Evolutionary conservation across 805 yeast species (phyloP).

Genomic region (Cyberlindnera maritima): DNA sequence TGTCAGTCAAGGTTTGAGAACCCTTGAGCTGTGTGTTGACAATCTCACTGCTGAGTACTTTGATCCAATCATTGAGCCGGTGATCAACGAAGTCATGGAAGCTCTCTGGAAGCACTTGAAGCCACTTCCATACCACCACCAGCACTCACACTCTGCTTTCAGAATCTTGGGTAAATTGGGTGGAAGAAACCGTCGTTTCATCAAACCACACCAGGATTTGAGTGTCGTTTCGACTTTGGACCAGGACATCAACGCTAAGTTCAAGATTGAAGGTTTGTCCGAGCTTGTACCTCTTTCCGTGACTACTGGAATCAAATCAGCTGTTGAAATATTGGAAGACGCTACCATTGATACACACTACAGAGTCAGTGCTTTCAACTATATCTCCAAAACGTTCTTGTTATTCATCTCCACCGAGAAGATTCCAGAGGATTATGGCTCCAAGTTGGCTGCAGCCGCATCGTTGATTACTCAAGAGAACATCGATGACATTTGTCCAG

Average conservation of each 20-base stretch:
- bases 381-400: slow-evolving; percentile 62
- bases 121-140: slow-evolving; percentile 93
- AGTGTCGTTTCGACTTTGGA: slow-evolving; percentile 50
- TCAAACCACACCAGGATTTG: slow-evolving; percentile 72
- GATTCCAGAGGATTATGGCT: slow-evolving; percentile 39
- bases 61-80: slow-evolving; percentile 97
- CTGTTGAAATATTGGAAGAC: slow-evolving; percentile 72
- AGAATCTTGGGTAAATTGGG: slow-evolving; percentile 93
- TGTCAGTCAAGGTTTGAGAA: slow-evolving; percentile 90
- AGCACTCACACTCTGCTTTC: slow-evolving; percentile 91
- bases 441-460: slow-evolving; percentile 49
- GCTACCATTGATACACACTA: slow-evolving; percentile 56
- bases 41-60: slow-evolving; percentile 94
- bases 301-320: slow-evolving; percentile 80
- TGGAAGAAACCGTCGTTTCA: slow-evolving; percentile 87
- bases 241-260: slow-evolving; percentile 66
- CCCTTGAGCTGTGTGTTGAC: slow-evolving; percentile 93
- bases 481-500: slow-evolving; percentile 27
- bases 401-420: slow-evolving; percentile 52
- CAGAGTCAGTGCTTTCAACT: slow-evolving; percentile 73
- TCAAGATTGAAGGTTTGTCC: slow-evolving; percentile 67
- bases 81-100: slow-evolving; percentile 88
- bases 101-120: slow-evolving; percentile 88
- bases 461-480: slow-evolving; percentile 38
- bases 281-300: slow-evolving; percentile 67